phyloP scores from a whole-genome alignment of 2,329 filamentous ascomycete species.

The Sarocladium kiliense region DNA sequence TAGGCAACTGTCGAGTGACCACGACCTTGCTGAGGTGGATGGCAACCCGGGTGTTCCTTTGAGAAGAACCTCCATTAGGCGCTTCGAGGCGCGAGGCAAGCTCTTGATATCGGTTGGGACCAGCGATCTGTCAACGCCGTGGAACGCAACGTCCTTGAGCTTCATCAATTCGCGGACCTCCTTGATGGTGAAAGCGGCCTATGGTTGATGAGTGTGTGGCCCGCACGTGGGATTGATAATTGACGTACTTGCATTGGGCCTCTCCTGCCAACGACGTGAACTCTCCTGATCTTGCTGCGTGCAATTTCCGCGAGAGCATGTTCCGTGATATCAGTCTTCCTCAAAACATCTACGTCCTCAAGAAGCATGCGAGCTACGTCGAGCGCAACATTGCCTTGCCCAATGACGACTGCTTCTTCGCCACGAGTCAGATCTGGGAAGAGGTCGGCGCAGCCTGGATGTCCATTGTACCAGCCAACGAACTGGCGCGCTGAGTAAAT shows the following conservation, averaged over 20 bases:
- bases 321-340: slow-evolving; percentile 83
- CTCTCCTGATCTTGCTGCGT: slow-evolving; percentile 68
- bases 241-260: slow-evolving; percentile 74
- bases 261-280: slow-evolving; percentile 82
- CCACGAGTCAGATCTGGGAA: slow-evolving; percentile 68
- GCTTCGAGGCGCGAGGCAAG: slow-evolving; percentile 70
- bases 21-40: slow-evolving; percentile 51
- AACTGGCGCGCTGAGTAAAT: slow-evolving; percentile 88
- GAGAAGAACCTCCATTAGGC: slow-evolving; percentile 74
- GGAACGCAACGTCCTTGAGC: slow-evolving; percentile 66
- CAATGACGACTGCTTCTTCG: slow-evolving; percentile 82
- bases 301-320: slow-evolving; percentile 71
- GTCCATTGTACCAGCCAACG: slow-evolving; percentile 97
- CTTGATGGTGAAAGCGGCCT: slow-evolving; percentile 94
- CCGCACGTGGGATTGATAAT: background rate
- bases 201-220: slow-evolving; percentile 7
- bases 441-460: slow-evolving; percentile 73
- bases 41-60: slow-evolving; percentile 58
- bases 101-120: slow-evolving; percentile 62
- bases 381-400: slow-evolving; percentile 92
- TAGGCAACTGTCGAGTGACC: slow-evolving; percentile 83
- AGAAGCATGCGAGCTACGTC: slow-evolving; percentile 89
- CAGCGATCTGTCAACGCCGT: slow-evolving; percentile 59
- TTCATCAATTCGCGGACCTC: slow-evolving; percentile 85
- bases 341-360: slow-evolving; percentile 65